Evolutionary conservation across 2,329 filamentous ascomycete species (phyloP).

Genomic region (Exserohilum turcica): DNA sequence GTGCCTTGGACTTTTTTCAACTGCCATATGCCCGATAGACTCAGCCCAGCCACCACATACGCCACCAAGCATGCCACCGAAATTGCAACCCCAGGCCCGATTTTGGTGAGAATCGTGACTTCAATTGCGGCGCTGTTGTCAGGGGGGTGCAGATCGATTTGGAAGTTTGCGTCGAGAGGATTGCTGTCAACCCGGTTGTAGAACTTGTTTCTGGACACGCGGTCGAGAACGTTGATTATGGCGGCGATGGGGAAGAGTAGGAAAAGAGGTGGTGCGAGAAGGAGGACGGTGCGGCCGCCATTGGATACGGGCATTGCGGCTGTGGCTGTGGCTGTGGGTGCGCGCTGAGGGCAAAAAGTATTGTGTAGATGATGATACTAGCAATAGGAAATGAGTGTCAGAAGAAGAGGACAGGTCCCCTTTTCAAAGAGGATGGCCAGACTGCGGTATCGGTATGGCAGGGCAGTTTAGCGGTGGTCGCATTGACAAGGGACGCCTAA

Average conservation of each 20-base stretch:
- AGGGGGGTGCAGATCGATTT: slow-evolving; percentile 19
- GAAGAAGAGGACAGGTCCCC: background rate
- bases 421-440: background rate
- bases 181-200: slow-evolving; percentile 15
- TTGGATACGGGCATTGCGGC: slow-evolving; percentile 28
- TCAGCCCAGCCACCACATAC: slow-evolving; percentile 24
- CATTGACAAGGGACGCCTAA: slow-evolving; percentile 3
- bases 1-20: slow-evolving; percentile 34
- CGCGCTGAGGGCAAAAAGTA: background rate
- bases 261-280: slow-evolving; percentile 29
- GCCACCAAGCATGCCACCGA: slow-evolving; percentile 25
- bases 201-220: slow-evolving; percentile 28
- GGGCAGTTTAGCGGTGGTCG: too few relatives aligned
- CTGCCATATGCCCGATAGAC: slow-evolving; percentile 36
- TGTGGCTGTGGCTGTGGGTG: background rate
- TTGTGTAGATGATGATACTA: too few relatives aligned
- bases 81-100: slow-evolving; percentile 22
- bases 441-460: too few relatives aligned
- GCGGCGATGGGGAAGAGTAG: slow-evolving; percentile 30
- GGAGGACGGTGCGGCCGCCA: slow-evolving; percentile 27
- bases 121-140: slow-evolving; percentile 17
- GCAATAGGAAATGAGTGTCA: too few relatives aligned
- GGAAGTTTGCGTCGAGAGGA: slow-evolving; percentile 15
- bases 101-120: slow-evolving; percentile 15
- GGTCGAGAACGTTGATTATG: slow-evolving; percentile 34